Evolutionary conservation across 1,139 yeast genomes (phyloP), one percentile per base, ranked within the genome.

Genomic region (Yamadazyma friedrichii): DNA sequence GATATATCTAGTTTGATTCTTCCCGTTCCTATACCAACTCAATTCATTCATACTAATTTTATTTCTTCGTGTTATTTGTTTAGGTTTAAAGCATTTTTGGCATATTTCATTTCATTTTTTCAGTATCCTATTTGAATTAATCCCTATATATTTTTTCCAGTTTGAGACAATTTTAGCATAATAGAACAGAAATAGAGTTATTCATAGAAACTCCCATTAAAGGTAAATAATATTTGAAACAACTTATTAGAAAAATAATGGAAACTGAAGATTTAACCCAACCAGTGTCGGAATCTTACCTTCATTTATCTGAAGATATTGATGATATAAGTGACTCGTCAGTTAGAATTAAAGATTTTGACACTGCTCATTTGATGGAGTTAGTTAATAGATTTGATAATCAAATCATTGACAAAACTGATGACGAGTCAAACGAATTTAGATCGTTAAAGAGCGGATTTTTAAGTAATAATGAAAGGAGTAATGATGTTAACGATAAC

Each of bases 261-360:
- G 29, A 46, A 27, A 39, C 42, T 37, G 55, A 53, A 39, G 62
- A 58, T 33, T 44, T 58, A 33, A 52, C 62, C 6, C 59, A 55
- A 35, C 63, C 60, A 13, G 42, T 57, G 22, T 51, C 64, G 10
- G 67, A 64, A 48, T 62, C 67, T 9, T 63, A 55, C 43, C 50
- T 55, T 42, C 62, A 62, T 44, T 51, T 62, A 20, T 59, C 69
- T 1, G 58, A 55, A 42, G 68, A 63, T 42, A 52, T 38, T 3
- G 48, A 50, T 30, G 50, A 44, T 10, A 42, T 52, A 2, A 49
- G 50, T 17, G 56, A 50, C 29, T 32, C 48, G 3, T 47, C 47
- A 11, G 41, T 34, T 25, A 42, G 43, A 24, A 40, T 46, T 13
- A 42, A 42, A 20, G 35, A 41, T 16, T 32, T 41, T 39, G 46